Percentiles rank a stretch among this genome's conserved stretches.
Evolutionary conservation across 73 alveolate genomes (phyloP).

Genomic region (Blepharisma stoltei): DNA sequence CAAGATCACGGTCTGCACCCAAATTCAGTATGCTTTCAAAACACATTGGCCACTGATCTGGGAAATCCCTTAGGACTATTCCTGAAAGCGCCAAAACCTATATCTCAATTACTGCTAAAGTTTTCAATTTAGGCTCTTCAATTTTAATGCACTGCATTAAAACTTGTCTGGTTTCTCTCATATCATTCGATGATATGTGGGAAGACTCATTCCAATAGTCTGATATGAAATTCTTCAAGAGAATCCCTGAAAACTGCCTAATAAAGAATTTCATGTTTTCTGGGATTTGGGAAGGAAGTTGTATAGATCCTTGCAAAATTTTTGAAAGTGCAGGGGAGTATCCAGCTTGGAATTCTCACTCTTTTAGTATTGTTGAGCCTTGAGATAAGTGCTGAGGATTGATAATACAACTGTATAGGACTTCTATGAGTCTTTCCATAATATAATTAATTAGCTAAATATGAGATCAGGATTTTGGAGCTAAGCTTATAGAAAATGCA

Average conservation of each 20-base stretch:
- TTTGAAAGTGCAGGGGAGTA: conserved; percentile 15
- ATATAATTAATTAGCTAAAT: not conserved
- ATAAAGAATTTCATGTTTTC: not conserved
- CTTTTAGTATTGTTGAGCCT: not conserved
- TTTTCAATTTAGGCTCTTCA: not conserved
- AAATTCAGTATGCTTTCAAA: not conserved
- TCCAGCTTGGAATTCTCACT: not conserved
- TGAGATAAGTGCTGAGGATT: conserved; percentile 7
- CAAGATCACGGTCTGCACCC: conserved; percentile 21
- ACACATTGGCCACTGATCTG: conserved; percentile 22
- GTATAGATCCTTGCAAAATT: not conserved
- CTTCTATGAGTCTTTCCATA: conserved; percentile 17
- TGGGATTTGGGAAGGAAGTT: not conserved
- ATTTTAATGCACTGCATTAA: not conserved
- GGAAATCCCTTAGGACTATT: conserved; percentile 11
- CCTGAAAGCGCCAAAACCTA: conserved; percentile 22
- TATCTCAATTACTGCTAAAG: not conserved
- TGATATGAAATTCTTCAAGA: conserved; percentile 10
- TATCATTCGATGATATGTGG: not conserved
- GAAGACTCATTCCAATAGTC: not conserved
- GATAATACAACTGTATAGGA: not conserved
- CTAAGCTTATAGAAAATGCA: no score
- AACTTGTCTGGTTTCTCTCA: not conserved
- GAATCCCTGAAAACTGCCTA: not conserved
- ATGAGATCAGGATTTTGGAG: not conserved